These are phyloP conservation scores for Physaria fendleri DNA, from an alignment of 345 rosid genomes.

Conservation along the genomic window DNA sequence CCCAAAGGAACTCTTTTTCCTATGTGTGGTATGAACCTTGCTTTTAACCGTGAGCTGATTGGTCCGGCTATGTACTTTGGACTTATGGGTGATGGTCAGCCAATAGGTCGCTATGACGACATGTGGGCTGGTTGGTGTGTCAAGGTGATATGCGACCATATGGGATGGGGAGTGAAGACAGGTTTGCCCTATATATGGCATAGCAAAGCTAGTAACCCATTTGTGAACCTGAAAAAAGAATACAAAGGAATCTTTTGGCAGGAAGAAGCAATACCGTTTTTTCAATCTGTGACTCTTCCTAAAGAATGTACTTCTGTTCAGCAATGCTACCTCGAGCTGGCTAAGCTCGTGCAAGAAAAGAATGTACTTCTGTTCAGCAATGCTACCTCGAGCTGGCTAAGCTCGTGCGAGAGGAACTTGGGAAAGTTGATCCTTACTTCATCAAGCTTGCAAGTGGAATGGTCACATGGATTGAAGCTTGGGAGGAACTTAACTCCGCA, in stretches of 20 bases:
- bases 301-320: constrained; percentile 68
- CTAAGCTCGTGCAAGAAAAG: constrained; percentile 73
- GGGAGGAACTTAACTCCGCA: constrained; percentile 75
- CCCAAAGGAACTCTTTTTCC: constrained; percentile 83
- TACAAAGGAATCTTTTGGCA: constrained; percentile 86
- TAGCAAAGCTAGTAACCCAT: constrained; percentile 89
- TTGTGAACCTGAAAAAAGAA: constrained; percentile 75
- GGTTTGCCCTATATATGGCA: constrained; percentile 87
- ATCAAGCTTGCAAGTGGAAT: constrained; percentile 64
- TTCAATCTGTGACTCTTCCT: constrained; percentile 53
- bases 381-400: constrained; percentile 73
- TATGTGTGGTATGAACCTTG: constrained; percentile 91
- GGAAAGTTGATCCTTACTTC: constrained; percentile 70
- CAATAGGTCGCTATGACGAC: constrained; percentile 28
- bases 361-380: constrained; percentile 61
- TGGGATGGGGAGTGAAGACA: constrained; percentile 77
- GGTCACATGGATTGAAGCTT: constrained; percentile 82
- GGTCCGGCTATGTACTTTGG: constrained; percentile 38
- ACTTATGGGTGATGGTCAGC: constrained; percentile 35
- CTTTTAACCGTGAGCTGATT: constrained; percentile 55
- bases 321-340: constrained; percentile 67
- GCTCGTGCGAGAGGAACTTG: constrained; percentile 62
- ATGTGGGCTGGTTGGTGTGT: constrained; percentile 33
- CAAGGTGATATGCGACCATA: constrained; percentile 69
- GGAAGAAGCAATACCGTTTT: constrained; percentile 79